Percentiles rank a stretch among this genome's conserved stretches.
Evolutionary conservation across 345 rosid species (phyloP).

Genomic region (Nephelium lappaceum): DNA sequence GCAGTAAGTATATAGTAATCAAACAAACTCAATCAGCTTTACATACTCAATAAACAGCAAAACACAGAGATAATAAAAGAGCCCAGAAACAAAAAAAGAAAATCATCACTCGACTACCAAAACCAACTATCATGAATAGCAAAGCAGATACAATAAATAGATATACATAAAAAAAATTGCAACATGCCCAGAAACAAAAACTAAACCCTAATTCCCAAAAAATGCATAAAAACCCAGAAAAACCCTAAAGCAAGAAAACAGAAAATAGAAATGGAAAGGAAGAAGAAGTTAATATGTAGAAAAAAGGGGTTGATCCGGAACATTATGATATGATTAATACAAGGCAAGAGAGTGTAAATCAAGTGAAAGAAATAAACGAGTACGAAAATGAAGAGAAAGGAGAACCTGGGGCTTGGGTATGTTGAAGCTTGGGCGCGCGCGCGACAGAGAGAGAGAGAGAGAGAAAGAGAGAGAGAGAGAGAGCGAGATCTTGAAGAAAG

Average conservation of each 20-base stretch:
- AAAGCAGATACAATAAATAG: not conserved
- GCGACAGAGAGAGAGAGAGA: not conserved
- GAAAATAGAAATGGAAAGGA: not conserved
- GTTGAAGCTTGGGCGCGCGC: not conserved
- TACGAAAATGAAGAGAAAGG: not conserved
- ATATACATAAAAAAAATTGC: not conserved
- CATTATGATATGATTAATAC: not conserved
- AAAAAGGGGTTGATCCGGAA: slow-evolving; percentile 2
- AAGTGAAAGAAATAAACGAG: not conserved
- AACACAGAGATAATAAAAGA: not conserved
- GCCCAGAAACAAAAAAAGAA: not conserved
- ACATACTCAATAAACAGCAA: not conserved
- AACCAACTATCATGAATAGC: not conserved
- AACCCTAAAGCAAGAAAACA: not conserved
- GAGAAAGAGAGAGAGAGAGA: not conserved
- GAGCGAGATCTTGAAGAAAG: not conserved
- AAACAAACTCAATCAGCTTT: not conserved
- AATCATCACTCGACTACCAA: not conserved
- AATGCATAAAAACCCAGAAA: slow-evolving; percentile 8
- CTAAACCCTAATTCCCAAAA: slow-evolving; percentile 6
- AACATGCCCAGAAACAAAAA: not conserved
- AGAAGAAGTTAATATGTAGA: not conserved
- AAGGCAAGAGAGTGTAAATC: not conserved
- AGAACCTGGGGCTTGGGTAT: slow-evolving; percentile 8
- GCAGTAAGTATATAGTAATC: not conserved